Conservation (phyloP, 2,329 filamentous ascomycete species). For the Teratosphaeria nubilosa region DNA sequence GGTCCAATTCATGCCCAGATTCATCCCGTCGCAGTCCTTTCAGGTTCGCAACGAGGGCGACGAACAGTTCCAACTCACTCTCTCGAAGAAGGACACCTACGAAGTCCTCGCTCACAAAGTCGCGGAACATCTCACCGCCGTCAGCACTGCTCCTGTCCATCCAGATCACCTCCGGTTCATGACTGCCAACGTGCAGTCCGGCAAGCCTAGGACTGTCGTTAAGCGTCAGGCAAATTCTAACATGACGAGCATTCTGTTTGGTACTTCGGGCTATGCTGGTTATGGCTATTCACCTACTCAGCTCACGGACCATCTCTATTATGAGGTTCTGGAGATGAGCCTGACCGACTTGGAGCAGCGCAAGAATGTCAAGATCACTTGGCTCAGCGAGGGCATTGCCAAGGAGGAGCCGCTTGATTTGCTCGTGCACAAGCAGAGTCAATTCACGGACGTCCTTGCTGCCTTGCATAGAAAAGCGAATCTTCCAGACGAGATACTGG, state of each 20-base stretch:
- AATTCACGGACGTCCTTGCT: conserved; percentile 65
- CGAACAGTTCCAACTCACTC: conserved; percentile 60
- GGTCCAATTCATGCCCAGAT: conserved; percentile 64
- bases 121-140: conserved; percentile 54
- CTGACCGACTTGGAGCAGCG: conserved; percentile 87
- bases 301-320: conserved; percentile 64
- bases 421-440: conserved; percentile 78
- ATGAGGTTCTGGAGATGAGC: conserved; percentile 89
- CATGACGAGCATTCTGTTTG: conserved; percentile 66
- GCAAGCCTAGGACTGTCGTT: conserved; percentile 67
- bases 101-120: conserved; percentile 79
- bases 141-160: conserved; percentile 44
- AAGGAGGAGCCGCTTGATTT: conserved; percentile 83
- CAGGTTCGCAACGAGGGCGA: conserved; percentile 37
- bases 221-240: conserved; percentile 62
- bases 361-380: conserved; percentile 73
- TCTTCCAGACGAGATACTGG: conserved; percentile 63
- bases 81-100: conserved; percentile 84
- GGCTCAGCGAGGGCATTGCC: conserved; percentile 78
- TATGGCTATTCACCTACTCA: conserved; percentile 56
- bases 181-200: conserved; percentile 66
- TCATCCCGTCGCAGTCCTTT: conserved; percentile 27
- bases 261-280: conserved; percentile 49
- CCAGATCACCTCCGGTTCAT: conserved; percentile 86
- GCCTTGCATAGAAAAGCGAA: conserved; percentile 71